phyloP scores from a whole-genome alignment of 2,329 filamentous ascomycete genomes.

The Fusarium nisikadoi region DNA sequence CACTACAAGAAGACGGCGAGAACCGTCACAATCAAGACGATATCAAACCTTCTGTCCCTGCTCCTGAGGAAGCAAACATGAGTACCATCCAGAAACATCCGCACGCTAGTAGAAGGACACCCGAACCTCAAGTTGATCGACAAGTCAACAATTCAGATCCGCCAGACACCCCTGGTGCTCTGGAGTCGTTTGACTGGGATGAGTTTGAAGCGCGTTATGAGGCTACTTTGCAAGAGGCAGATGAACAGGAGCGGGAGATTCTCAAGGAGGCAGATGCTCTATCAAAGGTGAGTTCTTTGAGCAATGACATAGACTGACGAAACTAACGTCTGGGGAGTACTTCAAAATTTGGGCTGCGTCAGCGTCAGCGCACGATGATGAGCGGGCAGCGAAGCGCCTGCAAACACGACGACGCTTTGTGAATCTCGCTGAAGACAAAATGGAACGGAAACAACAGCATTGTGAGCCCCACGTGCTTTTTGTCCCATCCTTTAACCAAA shows the following conservation, averaged over 20 bases:
- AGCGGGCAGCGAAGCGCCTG: constrained; percentile 80
- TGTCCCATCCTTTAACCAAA: not conserved
- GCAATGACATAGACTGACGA: not conserved
- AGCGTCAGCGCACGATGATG: constrained; percentile 77
- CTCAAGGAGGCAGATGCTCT: constrained; percentile 74
- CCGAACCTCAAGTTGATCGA: constrained; percentile 52
- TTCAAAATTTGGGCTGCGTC: constrained; percentile 83
- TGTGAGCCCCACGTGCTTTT: constrained; percentile 64
- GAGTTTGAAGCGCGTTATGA: constrained; percentile 78
- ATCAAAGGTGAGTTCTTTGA: constrained; percentile 62
- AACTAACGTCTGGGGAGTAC: constrained; percentile 62
- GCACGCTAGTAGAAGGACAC: constrained; percentile 47
- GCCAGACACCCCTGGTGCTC: constrained; percentile 62
- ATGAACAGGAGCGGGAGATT: constrained; percentile 71
- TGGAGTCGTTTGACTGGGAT: constrained; percentile 78
- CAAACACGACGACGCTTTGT: constrained; percentile 84
- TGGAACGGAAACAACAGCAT: constrained; percentile 81
- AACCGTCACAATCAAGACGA: constrained; percentile 26
- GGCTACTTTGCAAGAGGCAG: constrained; percentile 70
- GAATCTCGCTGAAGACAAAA: constrained; percentile 74
- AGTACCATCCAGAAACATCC: constrained; percentile 35
- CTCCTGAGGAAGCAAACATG: constrained; percentile 33
- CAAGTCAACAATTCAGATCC: constrained; percentile 49
- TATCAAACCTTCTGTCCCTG: constrained; percentile 8
- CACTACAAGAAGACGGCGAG: constrained; percentile 31